Base-by-base conservation (phyloP, 2,329 filamentous ascomycete genomes). In the Chaetomium olivaceum region DNA sequence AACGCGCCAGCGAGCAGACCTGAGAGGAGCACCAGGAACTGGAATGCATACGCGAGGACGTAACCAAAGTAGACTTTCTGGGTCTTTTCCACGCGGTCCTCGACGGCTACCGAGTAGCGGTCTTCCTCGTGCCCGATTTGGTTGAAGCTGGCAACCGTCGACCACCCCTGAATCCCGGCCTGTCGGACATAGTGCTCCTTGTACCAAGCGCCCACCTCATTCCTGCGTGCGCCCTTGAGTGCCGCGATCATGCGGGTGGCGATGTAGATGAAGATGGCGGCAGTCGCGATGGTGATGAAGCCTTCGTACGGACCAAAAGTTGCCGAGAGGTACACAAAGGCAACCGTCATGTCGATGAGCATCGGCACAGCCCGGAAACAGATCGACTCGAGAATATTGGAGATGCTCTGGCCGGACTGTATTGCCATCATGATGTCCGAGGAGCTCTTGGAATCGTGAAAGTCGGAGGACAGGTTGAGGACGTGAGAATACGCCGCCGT, bases 1-100 rank as follows among this genome's bases (percentile, higher is more conserved):
- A 86, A 85, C 2, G 84, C 81, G 43, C 85, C 85, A 3, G 89
- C 89, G 16, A 91, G 81, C 50, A 92, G 84, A 64, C 91, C 90
- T 66, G 83, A 87, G 0, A 88, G 86, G n/a, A 91, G 81, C 33
- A 91, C 83, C 46, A 91, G 73, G 58, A 84, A 85, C 67, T 87
- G 84, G 57, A 85, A 81, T 1, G 83, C 84, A 58, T 85, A 81
- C 0, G 82, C 82, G n/a, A 83, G 68, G 46, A 83, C 75, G 71
- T 83, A 85, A 31, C 80, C 80, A 48, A 81, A 70, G 63, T 77
- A 78, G 14, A 81, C 75, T 11, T 73, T 73, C 68, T 80, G 77
- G 4, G 77, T 76, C 46, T 77, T 77, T 12, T 71, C 68, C 11
- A 81, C 74, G 16, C 78, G 74, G 14, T 77, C 74, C 50, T 77